Evolutionary conservation across 139 green algal species (phyloP).

Genomic region (Nannochloris sp.): DNA sequence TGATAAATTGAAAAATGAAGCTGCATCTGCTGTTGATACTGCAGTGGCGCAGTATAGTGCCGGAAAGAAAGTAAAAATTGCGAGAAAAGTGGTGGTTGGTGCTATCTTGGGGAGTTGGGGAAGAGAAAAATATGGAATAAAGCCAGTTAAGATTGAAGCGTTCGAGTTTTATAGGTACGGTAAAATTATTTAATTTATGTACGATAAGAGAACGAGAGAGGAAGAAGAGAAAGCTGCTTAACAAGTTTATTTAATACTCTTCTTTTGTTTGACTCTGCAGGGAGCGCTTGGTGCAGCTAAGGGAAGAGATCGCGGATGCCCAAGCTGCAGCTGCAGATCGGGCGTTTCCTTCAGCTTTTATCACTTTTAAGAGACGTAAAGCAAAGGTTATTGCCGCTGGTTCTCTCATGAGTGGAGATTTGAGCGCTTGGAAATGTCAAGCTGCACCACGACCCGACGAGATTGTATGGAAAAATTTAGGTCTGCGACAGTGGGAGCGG

Average conservation of each 20-base stretch:
- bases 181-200: too few species aligned
- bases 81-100: neutral
- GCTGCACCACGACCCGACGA: constrained; percentile 23
- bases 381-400: constrained; percentile 31
- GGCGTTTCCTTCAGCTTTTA: constrained; percentile 40
- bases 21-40: neutral
- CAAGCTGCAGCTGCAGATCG: neutral
- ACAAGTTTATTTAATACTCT: too few species aligned
- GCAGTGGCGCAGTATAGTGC: neutral
- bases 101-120: neutral
- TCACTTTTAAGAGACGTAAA: constrained; percentile 45
- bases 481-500: constrained; percentile 25
- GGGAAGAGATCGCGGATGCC: neutral
- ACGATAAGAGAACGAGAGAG: too few species aligned
- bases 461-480: constrained; percentile 17
- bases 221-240: too few species aligned
- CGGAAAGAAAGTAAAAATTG: neutral
- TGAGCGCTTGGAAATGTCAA: constrained; percentile 29
- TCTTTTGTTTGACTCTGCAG: too few species aligned
- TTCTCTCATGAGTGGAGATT: constrained; percentile 35
- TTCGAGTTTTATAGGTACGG: constrained; percentile 13
- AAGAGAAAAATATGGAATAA: constrained; percentile 21
- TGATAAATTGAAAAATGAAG: neutral
- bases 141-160: constrained; percentile 26
- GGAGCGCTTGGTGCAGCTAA: constrained; percentile 5